Evolutionary conservation across 2,329 filamentous ascomycete species (phyloP), one percentile per base, ranked within the genome.

Genomic region (Acrodontium crateriforme): DNA sequence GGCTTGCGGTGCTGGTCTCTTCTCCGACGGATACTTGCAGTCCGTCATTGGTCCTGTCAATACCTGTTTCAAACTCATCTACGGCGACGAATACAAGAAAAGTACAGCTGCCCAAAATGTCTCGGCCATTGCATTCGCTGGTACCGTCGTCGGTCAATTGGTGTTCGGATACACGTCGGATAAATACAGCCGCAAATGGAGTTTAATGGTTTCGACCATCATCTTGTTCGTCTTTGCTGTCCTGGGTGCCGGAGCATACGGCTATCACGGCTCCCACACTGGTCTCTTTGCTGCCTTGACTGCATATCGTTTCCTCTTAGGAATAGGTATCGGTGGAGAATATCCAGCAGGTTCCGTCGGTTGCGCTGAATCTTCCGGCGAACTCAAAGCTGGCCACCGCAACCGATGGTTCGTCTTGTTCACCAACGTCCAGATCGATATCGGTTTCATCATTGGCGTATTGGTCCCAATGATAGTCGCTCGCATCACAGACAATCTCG

Each of bases 1-100:
- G 42, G 84, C 84, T 23, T 92, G 83, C 47, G 85, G 85, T 39
- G 80, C 84, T 28, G 85, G 85, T 45, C 65, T 93, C 2, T 93
- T 93, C 56, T 84, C 78, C 14, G 85, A 93, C 53, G 85, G 85
- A 10, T 93, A 93, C 53, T 71, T 93, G 49, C 91, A 92, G 56
- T 83, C 81, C 46, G 78, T 92, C 38, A 93, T 93, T 42, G 83
- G 85, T 5, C 80, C 78, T 3, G 84, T 93, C 32, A 80, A 77
- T 44, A 91, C 83, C 2, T 72, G 84, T 33, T 68, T 93, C 5
- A 54, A 51, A 12, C 56, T 52, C 1, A 65, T 91, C 42, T 93
- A 93, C 47, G 68, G 68, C 21, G 56, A 64, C 1, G 54, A 67
- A n/a, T 94, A 84, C 55, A 63, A 52, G n/a, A 58, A 60, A 3